Base-by-base conservation (phyloP, 768 basidiomycete species). In the Amanita muscaria region DNA sequence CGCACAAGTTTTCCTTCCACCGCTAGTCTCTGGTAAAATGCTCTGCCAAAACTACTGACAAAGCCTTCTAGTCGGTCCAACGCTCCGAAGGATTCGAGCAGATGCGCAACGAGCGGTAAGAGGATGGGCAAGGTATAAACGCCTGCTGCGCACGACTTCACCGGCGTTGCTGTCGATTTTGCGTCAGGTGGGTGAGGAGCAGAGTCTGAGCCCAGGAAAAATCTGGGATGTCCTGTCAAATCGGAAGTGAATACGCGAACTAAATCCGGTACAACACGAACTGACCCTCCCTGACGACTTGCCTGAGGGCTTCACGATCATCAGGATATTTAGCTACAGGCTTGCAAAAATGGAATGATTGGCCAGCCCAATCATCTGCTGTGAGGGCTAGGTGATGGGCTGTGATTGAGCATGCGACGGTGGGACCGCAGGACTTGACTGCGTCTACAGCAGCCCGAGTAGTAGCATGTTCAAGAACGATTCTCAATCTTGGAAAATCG, bases 181-280 rank as follows among this genome's bases (percentile, higher is more conserved):
- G 72, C 67, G 22, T 68, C 59, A 23, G 73, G 72, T 4, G 86
- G 81, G 62, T 99, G 96, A 31, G 96, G 96, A 1, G 96, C 96
- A 22, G 88, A 91, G 64, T 99, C 96, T 14, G 89, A 93, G 15
- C 96, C 96, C 44, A 99, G 72, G 77, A 99, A 99, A 65, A 99
- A 99, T 38, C 88, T 81, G 3, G 90, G 84, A 62, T 94, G 87
- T 3, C 93, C 93, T 80, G 49, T 15, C 21, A 30, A 7, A 24
- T 27, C 9, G 6, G 24, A 18, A 42, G 2, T 14, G 22, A 12
- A 21, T n/a, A 29, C 5, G n/a, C 9, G 10, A 11, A 5, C 12
- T 19, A 7, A 21, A 23, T 25, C 12, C 9, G 5, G 19, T 3
- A 21, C 8, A 31, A 29, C 22, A 37, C 15, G 11, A 15, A 46